phyloP scores from a whole-genome alignment of 305 asterid genomes.

The Nicotiana rustica region DNA sequence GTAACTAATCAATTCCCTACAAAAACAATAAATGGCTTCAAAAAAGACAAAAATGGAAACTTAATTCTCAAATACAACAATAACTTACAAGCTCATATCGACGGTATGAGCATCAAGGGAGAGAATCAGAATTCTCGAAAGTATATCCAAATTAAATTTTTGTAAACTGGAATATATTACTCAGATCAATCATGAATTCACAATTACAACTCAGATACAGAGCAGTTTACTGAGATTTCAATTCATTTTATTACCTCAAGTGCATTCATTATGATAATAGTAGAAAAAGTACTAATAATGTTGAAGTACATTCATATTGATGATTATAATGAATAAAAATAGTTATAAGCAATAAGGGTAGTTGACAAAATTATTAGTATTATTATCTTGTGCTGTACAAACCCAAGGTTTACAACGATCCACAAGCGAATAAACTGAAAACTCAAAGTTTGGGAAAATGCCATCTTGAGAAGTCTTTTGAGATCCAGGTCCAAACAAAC shows the following conservation, averaged over 20 bases:
- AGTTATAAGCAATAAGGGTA: not conserved
- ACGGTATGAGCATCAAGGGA: not conserved
- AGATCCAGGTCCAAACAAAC: constrained; percentile 3
- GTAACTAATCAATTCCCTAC: constrained; percentile 83
- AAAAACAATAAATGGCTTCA: constrained; percentile 12
- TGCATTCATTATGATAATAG: not conserved
- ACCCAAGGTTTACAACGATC: not conserved
- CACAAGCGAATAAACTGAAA: not conserved
- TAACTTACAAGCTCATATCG: not conserved
- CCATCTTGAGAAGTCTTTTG: constrained; percentile 6
- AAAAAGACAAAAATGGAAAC: not conserved
- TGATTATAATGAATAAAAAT: not conserved
- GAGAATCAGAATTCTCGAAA: not conserved
- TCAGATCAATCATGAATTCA: constrained; percentile 15
- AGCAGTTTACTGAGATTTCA: not conserved
- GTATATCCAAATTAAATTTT: constrained; percentile 9
- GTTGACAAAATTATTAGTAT: not conserved
- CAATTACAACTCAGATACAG: not conserved
- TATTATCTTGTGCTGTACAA: not conserved
- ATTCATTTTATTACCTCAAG: not conserved
- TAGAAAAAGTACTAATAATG: constrained; percentile 1
- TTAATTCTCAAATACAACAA: not conserved
- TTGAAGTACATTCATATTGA: constrained; percentile 19
- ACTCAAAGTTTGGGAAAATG: not conserved
- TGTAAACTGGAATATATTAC: not conserved